These are phyloP conservation scores for Echium plantagineum DNA, from an alignment of 257 asterid species.

Conservation along the genomic window DNA sequence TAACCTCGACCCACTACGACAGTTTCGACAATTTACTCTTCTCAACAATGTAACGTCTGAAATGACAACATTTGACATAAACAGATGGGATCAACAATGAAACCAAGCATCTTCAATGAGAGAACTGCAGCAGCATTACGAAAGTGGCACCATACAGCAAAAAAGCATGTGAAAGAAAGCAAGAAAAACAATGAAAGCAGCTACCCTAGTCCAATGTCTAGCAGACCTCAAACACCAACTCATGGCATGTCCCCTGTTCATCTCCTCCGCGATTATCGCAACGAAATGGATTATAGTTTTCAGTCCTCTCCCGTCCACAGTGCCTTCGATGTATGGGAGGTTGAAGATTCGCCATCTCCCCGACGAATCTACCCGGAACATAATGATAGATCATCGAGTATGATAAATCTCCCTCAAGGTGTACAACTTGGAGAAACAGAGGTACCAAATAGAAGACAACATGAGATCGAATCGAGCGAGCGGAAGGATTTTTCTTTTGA, in stretches of 20 bases:
- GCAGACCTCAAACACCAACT: conserved; percentile 51
- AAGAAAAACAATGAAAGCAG: conserved; percentile 14
- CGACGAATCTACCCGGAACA: not conserved
- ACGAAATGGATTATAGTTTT: conserved; percentile 28
- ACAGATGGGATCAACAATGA: conserved; percentile 94
- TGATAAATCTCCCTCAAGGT: not conserved
- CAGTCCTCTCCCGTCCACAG: conserved; percentile 30
- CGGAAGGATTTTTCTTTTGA: not conserved
- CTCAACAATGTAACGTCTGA: no score
- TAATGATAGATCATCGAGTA: not conserved
- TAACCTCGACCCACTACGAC: no score
- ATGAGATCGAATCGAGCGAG: not conserved
- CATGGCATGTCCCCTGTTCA: conserved; percentile 66
- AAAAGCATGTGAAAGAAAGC: conserved; percentile 54
- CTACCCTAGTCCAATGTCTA: conserved; percentile 40
- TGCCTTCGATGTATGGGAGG: conserved; percentile 32
- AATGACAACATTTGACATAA: no score
- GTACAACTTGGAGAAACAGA: not conserved
- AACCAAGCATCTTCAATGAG: conserved; percentile 78
- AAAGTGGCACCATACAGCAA: conserved; percentile 90
- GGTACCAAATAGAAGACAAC: not conserved
- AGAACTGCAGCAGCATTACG: conserved; percentile 56
- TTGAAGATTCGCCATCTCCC: not conserved
- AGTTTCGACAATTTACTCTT: no score
- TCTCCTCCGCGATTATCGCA: conserved; percentile 40